These are phyloP conservation scores for Benincasa hispida DNA, from an alignment of 306 rosid species.

Conservation along the genomic window DNA sequence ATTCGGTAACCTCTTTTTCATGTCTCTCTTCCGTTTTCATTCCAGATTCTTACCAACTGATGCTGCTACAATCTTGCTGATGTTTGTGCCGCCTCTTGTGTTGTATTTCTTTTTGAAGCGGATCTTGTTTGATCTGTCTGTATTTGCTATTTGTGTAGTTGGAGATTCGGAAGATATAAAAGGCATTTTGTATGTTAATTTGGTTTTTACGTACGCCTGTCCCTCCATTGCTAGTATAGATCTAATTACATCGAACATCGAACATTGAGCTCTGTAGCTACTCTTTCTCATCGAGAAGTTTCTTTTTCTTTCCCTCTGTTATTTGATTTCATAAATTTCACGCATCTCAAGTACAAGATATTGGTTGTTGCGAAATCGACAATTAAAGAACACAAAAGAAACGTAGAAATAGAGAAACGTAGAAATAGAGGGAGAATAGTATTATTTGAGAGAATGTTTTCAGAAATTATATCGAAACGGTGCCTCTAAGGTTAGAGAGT, in stretches of 20 bases:
- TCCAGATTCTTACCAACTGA: background rate
- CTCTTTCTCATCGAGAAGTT: background rate
- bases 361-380: too few species aligned
- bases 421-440: too few species aligned
- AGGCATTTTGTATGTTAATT: background rate
- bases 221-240: background rate
- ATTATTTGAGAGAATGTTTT: too few species aligned
- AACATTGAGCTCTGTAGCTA: background rate
- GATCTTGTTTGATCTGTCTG: slow-evolving; percentile 6
- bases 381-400: too few species aligned
- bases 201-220: background rate
- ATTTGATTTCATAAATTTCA: background rate
- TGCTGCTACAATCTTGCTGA: too few species aligned
- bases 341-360: background rate
- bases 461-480: too few species aligned
- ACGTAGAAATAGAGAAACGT: too few species aligned
- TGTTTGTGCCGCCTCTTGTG: background rate
- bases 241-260: background rate
- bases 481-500: too few species aligned
- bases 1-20: slow-evolving; percentile 6
- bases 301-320: background rate
- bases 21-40: background rate
- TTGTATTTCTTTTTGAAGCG: background rate
- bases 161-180: background rate
- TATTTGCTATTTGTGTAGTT: background rate